phyloP scores from a whole-genome alignment of 176 grass and related monocot genomes.

The Ananas comosus region DNA sequence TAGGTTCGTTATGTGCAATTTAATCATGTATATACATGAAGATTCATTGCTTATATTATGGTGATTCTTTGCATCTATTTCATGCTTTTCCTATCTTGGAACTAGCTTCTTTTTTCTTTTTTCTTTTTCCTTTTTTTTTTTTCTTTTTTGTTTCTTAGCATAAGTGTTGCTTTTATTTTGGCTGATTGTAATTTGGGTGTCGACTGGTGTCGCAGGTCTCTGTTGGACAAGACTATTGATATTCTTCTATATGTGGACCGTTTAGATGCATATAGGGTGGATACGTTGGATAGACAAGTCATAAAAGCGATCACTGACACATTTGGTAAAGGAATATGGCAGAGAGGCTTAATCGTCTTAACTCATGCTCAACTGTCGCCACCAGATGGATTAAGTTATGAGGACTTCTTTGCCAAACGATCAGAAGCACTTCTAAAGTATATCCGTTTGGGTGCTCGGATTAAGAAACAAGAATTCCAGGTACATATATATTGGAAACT shows the following conservation, averaged over 20 bases:
- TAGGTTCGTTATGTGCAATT: too few relatives aligned
- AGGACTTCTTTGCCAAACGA: conserved; percentile 20
- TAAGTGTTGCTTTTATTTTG: too few relatives aligned
- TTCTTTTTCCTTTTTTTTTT: too few relatives aligned
- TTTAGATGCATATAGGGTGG: conserved; percentile 24
- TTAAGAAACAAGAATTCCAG: conserved; percentile 11
- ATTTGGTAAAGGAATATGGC: conserved; percentile 25
- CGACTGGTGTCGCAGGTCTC: conserved; percentile 5
- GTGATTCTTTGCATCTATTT: too few relatives aligned
- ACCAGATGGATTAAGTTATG: conserved; percentile 21
- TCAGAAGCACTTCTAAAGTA: conserved; percentile 18
- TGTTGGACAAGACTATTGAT: conserved; percentile 25
- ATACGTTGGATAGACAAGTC: conserved; percentile 22
- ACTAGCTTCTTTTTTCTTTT: too few relatives aligned
- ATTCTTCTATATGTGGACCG: conserved; percentile 23
- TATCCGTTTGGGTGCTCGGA: conserved; percentile 11
- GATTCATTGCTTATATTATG: too few relatives aligned
- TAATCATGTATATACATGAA: too few relatives aligned
- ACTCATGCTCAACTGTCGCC: conserved; percentile 23
- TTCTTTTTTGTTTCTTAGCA: too few relatives aligned
- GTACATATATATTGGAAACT: background rate
- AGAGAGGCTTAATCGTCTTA: conserved; percentile 16
- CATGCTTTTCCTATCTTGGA: too few relatives aligned
- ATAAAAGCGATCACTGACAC: conserved; percentile 18
- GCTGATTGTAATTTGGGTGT: too few relatives aligned